These are phyloP conservation scores for Pisolithus albus DNA, from an alignment of 768 basidiomycete genomes.

Conservation along the genomic window DNA sequence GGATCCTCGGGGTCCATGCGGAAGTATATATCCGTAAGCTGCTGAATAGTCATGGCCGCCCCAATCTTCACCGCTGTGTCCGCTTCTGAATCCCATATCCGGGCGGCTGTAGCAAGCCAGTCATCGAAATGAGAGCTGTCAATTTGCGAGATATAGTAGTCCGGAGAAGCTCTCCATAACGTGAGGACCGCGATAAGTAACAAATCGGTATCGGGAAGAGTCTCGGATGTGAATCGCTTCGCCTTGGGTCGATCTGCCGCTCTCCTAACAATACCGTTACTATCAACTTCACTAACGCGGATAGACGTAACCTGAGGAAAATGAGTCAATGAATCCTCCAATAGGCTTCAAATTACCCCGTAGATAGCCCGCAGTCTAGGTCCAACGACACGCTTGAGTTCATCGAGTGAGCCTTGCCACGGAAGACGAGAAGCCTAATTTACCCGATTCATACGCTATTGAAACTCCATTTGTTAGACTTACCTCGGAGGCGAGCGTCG, in stretches of 20 bases:
- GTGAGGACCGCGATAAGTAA: slow-evolving; percentile 63
- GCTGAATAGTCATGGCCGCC: slow-evolving; percentile 43
- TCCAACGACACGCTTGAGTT: slow-evolving; percentile 39
- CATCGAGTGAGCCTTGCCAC: slow-evolving; percentile 50
- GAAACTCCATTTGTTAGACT: slow-evolving; percentile 6
- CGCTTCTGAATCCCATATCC: slow-evolving; percentile 55
- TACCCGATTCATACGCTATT: slow-evolving; percentile 5
- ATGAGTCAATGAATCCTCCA: slow-evolving; percentile 6
- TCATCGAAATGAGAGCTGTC: slow-evolving; percentile 34
- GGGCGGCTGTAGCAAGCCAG: slow-evolving; percentile 43
- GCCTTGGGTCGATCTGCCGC: slow-evolving; percentile 53
- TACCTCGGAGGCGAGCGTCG: slow-evolving; percentile 65
- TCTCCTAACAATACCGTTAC: slow-evolving; percentile 47
- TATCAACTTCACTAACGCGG: slow-evolving; percentile 57
- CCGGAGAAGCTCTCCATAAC: slow-evolving; percentile 53
- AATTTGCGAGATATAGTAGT: slow-evolving; percentile 48
- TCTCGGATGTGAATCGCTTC: slow-evolving; percentile 49
- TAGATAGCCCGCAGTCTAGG: slow-evolving; percentile 49
- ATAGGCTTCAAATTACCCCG: slow-evolving; percentile 35
- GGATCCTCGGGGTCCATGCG: slow-evolving; percentile 35
- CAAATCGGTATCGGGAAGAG: slow-evolving; percentile 61
- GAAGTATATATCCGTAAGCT: slow-evolving; percentile 39
- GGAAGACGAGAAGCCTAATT: slow-evolving; percentile 44
- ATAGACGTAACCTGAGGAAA: slow-evolving; percentile 39
- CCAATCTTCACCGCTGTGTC: slow-evolving; percentile 64